phyloP scores from a whole-genome alignment of 2,329 filamentous ascomycete species.

The Diatrype stigma region DNA sequence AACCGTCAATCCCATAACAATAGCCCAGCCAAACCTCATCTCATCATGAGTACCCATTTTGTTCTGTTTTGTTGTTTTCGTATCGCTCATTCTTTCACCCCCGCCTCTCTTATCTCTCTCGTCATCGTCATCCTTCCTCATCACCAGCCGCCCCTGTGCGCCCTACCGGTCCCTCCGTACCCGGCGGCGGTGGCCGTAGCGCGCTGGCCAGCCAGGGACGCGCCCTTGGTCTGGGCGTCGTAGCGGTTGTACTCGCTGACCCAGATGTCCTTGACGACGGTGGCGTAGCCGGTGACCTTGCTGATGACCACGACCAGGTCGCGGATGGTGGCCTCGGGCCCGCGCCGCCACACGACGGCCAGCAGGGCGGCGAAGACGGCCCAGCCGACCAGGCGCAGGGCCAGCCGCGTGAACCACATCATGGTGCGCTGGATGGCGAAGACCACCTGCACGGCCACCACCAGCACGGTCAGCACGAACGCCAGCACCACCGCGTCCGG shows the following conservation, averaged over 20 bases:
- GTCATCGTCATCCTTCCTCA: slow-evolving; percentile 7
- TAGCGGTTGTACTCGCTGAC: slow-evolving; percentile 54
- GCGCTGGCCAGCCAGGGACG: slow-evolving; percentile 7
- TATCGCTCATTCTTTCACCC: no score
- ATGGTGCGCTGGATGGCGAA: slow-evolving; percentile 68
- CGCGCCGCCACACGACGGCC: slow-evolving; percentile 59
- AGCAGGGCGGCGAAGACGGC: slow-evolving; percentile 49
- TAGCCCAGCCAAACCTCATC: not conserved
- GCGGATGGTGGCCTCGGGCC: slow-evolving; percentile 58
- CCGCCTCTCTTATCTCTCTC: not conserved
- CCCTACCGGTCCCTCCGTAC: slow-evolving; percentile 6
- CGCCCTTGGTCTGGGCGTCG: slow-evolving; percentile 41
- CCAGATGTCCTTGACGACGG: slow-evolving; percentile 51
- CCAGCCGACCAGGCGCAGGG: slow-evolving; percentile 62
- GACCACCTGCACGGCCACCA: slow-evolving; percentile 62
- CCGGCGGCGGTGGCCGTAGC: slow-evolving; percentile 5
- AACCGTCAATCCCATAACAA: not conserved
- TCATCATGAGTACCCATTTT: no score
- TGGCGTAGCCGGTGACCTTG: slow-evolving; percentile 42
- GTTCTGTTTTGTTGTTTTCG: no score
- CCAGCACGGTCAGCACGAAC: slow-evolving; percentile 50
- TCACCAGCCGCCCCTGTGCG: slow-evolving; percentile 5
- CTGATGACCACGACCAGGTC: slow-evolving; percentile 48
- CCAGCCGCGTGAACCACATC: slow-evolving; percentile 71
- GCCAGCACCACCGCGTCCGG: slow-evolving; percentile 41